phyloP scores from a whole-genome alignment of 768 basidiomycete genomes.

The Sporobolomyces roseus region DNA sequence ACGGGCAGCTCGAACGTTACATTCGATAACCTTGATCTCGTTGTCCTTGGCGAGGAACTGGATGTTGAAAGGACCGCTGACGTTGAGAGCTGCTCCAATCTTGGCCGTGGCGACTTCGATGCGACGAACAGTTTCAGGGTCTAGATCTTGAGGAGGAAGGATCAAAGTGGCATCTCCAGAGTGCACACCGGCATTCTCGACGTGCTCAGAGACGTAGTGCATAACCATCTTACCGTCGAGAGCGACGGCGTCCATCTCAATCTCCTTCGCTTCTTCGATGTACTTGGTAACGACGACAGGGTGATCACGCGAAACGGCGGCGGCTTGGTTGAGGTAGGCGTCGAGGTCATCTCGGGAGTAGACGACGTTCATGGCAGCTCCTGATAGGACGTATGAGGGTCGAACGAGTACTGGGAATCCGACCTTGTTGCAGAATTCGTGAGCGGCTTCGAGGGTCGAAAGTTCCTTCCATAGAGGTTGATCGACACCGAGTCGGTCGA shows the following conservation, averaged over 20 bases:
- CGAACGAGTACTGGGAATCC: conserved; percentile 96
- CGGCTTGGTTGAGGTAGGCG: conserved; percentile 93
- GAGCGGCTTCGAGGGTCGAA: conserved; percentile 79
- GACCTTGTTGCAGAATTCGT: conserved; percentile 81
- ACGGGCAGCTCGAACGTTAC: conserved; percentile 93
- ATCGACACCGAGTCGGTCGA: conserved; percentile 91
- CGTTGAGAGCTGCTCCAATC: conserved; percentile 89
- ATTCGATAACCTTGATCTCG: conserved; percentile 94
- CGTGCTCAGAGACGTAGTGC: conserved; percentile 95
- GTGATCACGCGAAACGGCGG: conserved; percentile 90
- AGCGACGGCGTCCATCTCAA: conserved; percentile 95
- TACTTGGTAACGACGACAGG: conserved; percentile 99
- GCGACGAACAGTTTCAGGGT: conserved; percentile 69
- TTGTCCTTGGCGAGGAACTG: conserved; percentile 75
- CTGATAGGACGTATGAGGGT: conserved; percentile 96
- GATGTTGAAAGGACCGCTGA: conserved; percentile 99
- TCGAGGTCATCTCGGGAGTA: conserved; percentile 74
- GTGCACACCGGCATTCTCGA: conserved; percentile 97
- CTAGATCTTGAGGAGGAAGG: conserved; percentile 83
- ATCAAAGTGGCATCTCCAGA: conserved; percentile 98
- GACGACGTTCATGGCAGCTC: conserved; percentile 99
- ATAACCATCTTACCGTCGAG: conserved; percentile 86
- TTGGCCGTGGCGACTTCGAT: conserved; percentile 91
- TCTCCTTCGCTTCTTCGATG: conserved; percentile 96
- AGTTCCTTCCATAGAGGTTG: conserved; percentile 96